Percentiles rank a stretch among this genome's conserved stretches.
Conservation (phyloP, 345 rosid genomes). For the Carallia pectinifolia region DNA sequence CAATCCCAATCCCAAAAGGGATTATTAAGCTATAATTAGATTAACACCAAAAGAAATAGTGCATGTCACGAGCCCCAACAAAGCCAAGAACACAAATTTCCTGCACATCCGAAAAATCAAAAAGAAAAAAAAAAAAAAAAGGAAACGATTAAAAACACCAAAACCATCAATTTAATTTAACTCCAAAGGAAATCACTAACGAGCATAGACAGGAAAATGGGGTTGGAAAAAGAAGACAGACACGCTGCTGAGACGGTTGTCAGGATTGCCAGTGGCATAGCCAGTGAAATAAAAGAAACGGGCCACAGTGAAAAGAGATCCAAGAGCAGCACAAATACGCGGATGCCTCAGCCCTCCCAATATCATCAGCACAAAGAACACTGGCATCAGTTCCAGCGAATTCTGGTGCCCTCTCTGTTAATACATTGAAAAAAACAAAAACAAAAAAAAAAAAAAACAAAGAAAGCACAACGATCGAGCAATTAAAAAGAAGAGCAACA, state of each 20-base stretch:
- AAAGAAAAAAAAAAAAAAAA: neutral
- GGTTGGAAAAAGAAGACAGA: conserved; percentile 20
- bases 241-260: conserved; percentile 74
- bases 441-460: too few relatives aligned
- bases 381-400: conserved; percentile 78
- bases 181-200: neutral
- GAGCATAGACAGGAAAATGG: neutral
- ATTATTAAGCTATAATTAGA: conserved; percentile 36
- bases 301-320: conserved; percentile 43
- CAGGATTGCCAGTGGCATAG: conserved; percentile 80
- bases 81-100: conserved; percentile 59
- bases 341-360: conserved; percentile 87
- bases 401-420: conserved; percentile 91
- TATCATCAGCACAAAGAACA: conserved; percentile 65
- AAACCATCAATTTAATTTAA: neutral
- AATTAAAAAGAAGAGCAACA: neutral
- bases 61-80: conserved; percentile 62
- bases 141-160: neutral
- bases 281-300: conserved; percentile 84
- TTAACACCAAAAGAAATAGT: conserved; percentile 65
- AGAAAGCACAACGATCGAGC: neutral
- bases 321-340: conserved; percentile 48
- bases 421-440: neutral
- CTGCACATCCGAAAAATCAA: conserved; percentile 31
- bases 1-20: too few relatives aligned